A percentile compares a stretch with the other conserved stretches of the same genome.
Evolutionary conservation across 495 filamentous ascomycete genomes (phyloP).

Genomic region (Talaromyces adpressus): DNA sequence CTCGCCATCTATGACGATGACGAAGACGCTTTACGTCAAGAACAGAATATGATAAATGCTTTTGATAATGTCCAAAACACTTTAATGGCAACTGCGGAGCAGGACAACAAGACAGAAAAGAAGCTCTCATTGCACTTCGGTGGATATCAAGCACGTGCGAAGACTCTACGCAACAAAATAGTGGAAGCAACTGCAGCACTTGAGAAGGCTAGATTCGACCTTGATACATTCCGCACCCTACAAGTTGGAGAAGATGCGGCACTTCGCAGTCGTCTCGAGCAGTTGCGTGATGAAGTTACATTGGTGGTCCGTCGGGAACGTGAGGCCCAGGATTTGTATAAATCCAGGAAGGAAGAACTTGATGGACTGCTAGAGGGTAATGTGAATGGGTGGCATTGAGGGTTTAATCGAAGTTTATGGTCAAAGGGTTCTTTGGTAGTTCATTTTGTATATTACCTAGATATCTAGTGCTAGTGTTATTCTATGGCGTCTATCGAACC

Average conservation of each 20-base stretch:
- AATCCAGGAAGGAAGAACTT: constrained; percentile 68
- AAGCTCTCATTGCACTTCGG: constrained; percentile 83
- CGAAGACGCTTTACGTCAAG: constrained; percentile 27
- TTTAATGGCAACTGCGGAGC: constrained; percentile 64
- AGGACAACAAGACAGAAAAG: constrained; percentile 83
- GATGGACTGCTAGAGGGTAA: constrained; percentile 45
- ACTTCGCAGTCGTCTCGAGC: constrained; percentile 63
- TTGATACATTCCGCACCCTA: constrained; percentile 69
- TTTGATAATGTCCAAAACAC: constrained; percentile 58
- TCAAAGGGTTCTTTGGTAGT: not conserved
- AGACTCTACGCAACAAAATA: constrained; percentile 73
- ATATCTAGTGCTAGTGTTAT: not conserved
- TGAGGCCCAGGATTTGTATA: constrained; percentile 84
- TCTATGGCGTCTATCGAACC: not conserved
- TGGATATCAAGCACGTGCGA: constrained; percentile 83
- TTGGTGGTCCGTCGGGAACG: constrained; percentile 78
- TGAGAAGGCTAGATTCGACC: constrained; percentile 60
- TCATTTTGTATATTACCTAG: constrained; percentile 7
- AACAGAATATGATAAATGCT: constrained; percentile 40
- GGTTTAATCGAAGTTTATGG: not conserved
- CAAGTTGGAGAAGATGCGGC: constrained; percentile 73
- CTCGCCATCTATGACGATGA: constrained; percentile 69
- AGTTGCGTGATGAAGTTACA: constrained; percentile 71
- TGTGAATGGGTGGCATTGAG: constrained; percentile 41
- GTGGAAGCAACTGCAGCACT: constrained; percentile 71